Percentiles rank a stretch among this genome's conserved stretches.
phyloP scores from a whole-genome alignment of 805 yeast species.

The Ogataea neopini region DNA sequence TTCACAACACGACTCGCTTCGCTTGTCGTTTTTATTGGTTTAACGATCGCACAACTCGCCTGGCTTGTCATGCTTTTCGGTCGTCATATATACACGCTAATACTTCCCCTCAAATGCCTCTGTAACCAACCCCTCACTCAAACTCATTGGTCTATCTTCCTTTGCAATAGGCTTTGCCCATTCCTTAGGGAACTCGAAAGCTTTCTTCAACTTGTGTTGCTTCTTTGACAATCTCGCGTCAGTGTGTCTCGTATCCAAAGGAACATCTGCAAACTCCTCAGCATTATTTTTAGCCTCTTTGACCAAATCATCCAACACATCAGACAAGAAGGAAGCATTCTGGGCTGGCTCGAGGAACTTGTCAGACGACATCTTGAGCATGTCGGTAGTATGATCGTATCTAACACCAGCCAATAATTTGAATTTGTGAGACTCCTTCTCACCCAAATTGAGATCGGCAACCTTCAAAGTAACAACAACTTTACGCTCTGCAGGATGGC shows the following conservation, averaged over 20 bases:
- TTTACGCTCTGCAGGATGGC: conserved; percentile 66
- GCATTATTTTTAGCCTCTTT: conserved; percentile 61
- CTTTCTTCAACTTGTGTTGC: conserved; percentile 42
- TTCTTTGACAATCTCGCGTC: conserved; percentile 43
- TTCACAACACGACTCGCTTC: neutral
- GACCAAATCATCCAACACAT: conserved; percentile 60
- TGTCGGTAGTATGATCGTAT: conserved; percentile 61
- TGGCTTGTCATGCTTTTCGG: neutral
- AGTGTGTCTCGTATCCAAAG: conserved; percentile 76
- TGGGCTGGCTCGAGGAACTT: conserved; percentile 78
- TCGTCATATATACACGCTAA: conserved; percentile 8
- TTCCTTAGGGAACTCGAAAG: conserved; percentile 64
- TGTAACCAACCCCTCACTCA: conserved; percentile 27
- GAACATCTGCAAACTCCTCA: conserved; percentile 72
- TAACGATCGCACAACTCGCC: neutral
- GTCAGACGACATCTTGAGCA: conserved; percentile 63
- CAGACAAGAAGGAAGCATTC: conserved; percentile 74
- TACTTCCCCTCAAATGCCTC: conserved; percentile 10
- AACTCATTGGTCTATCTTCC: conserved; percentile 45
- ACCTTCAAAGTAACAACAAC: conserved; percentile 63
- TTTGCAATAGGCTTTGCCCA: conserved; percentile 82
- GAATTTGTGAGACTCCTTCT: conserved; percentile 66
- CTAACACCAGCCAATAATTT: conserved; percentile 77
- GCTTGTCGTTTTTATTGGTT: neutral
- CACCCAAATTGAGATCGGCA: conserved; percentile 51